Base-by-base conservation (phyloP, 805 yeast genomes). In the Grigorovia jiainica region DNA sequence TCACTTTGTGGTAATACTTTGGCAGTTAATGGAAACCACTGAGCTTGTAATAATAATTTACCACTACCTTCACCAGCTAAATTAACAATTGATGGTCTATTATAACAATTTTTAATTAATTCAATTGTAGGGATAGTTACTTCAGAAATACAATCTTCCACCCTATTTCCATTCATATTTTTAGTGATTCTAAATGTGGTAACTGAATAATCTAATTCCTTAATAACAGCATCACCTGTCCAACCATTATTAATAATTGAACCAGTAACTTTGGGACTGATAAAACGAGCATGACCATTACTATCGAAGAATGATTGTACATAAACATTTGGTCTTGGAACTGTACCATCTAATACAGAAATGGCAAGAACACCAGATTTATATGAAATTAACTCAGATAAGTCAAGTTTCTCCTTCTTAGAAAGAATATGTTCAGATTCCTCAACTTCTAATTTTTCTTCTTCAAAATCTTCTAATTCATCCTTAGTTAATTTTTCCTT, bases 251-350 rank as follows among this genome's bases (percentile, higher is more conserved):
- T 61, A 18, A 63, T 45, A 25, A 57, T 49, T 40, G 60, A 58
- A 7, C 56, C 51, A 5, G 52, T 49, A 43, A 83, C 65, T 46
- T 67, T 68, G 13, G 77, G 75, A 37, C 86, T 68, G 4, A 68
- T 70, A 55, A 67, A 82, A 39, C 79, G 75, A 9, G 84, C 70
- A 60, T 76, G 78, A 4, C 87, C 84, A 47, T 68, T 73, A 51
- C 76, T 79, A 63, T 92, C 97, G 52, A 85, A 80, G 59, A 75
- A 83, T 0, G 79, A 73, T 60, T 87, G 94, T 18, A 92, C 64
- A 47, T 73, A 82, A 15, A 78, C 72, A 44, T 76, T 78, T n/a
- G 66, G 69, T 42, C 73, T 71, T 34, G 73, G 62, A 36, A 78
- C 59, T 31, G 66, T 68, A 42, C 83, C 86, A 32, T 76, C 79